Evolutionary conservation across 1,139 yeast genomes (phyloP), one percentile per base, ranked within the genome.

Genomic region (Diutina neorugosa): DNA sequence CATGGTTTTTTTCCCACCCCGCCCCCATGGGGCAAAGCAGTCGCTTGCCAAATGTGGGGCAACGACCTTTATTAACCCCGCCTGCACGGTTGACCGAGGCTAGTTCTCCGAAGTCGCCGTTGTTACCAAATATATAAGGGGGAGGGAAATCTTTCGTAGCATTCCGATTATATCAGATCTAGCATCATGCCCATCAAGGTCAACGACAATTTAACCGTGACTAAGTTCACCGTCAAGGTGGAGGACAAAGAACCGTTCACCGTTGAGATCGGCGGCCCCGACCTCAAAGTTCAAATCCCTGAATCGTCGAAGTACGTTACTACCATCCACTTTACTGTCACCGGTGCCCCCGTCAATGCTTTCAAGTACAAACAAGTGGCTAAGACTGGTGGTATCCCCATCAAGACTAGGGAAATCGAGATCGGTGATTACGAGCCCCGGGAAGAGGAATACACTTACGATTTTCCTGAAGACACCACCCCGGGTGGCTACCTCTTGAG

Each of bases 331-430:
- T 74, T 74, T 61, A 61, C 60, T 54, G 76, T 69, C 27, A 57
- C 57, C 52, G 64, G 64, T 55, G 64, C 62, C 52, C 60, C 65
- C 52, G 63, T 73, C 59, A 65, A 65, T 54, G 59, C 70, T 53
- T 63, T 74, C 55, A 64, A 61, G 53, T 73, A 73, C 60, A 67
- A 65, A 55, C 76, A 71, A 60, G 66, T 66, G 16, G 68, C 73
- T 51, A 70, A 66, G 61, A 73, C 69, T 60, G 72, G 67, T 43
- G 76, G 76, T 52, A 58, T 73, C 51, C 62, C 70, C 16, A 62
- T 73, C 43, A 70, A 68, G 58, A 61, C 63, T 44, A 68, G 69
- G 50, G 70, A 67, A 18, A 56, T 64, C 51, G 65, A 64, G 14
- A 58, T 74, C 52, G 58, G 12, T 52, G 53, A 18, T 61, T 46